Conservation (phyloP, 2,329 filamentous ascomycete species). For the Coniella vitis region DNA sequence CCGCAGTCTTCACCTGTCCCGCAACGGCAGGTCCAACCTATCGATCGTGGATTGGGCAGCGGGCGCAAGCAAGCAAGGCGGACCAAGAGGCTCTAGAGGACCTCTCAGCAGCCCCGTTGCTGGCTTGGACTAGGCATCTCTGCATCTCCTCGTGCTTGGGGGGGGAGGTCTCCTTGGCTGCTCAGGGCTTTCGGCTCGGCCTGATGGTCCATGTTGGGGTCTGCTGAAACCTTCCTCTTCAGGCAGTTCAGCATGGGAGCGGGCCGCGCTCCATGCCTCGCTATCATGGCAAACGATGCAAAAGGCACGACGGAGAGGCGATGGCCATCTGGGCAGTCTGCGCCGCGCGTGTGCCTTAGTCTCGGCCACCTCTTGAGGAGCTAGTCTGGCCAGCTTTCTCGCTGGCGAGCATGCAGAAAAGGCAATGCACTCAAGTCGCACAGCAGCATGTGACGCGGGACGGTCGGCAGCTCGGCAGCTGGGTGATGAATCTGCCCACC, state of each 20-base stretch:
- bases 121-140: background rate
- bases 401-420: no score
- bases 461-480: no score
- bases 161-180: background rate
- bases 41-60: background rate
- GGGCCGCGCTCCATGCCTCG: constrained; percentile 6
- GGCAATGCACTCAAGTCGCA: background rate
- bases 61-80: background rate
- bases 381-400: no score
- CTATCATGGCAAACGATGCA: background rate
- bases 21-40: constrained; percentile 8
- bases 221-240: constrained; percentile 13
- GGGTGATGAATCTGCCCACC: no score
- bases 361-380: no score
- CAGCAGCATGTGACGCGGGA: background rate
- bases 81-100: no score
- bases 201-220: no score
- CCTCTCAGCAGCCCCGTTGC: background rate
- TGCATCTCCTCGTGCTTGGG: constrained; percentile 1
- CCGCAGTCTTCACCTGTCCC: background rate
- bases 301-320: no score
- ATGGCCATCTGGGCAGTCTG: background rate
- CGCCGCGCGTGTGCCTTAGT: no score
- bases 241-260: constrained; percentile 5
- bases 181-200: background rate